Evolutionary conservation across 202 grass and related monocot genomes (phyloP).

Genomic region (Carex arenaria): DNA sequence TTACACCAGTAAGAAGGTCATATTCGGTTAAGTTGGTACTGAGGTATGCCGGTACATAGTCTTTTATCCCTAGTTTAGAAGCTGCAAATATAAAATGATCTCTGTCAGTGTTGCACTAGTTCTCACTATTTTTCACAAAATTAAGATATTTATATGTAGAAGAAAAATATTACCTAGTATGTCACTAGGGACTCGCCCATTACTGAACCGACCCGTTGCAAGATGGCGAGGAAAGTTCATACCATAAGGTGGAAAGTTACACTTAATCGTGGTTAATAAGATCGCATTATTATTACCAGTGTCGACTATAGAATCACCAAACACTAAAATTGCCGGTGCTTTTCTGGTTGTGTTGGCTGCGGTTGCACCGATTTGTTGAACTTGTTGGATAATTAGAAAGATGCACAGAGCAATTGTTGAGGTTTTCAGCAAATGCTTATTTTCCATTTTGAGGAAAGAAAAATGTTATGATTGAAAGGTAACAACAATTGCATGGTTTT

Average conservation of each 20-base stretch:
- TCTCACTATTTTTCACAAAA: not conserved
- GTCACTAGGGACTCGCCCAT: conserved; percentile 66
- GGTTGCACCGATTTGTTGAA: conserved; percentile 11
- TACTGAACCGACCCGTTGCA: conserved; percentile 83
- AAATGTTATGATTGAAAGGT: not conserved
- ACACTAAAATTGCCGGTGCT: conserved; percentile 53
- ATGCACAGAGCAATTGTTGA: not conserved
- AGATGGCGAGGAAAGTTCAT: conserved; percentile 53
- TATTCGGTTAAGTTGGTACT: conserved; percentile 47
- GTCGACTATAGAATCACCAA: conserved; percentile 83
- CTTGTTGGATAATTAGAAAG: not conserved
- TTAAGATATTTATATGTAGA: not conserved
- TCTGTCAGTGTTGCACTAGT: not conserved
- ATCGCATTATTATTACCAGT: conserved; percentile 83
- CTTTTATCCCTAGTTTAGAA: conserved; percentile 60
- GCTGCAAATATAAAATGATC: conserved; percentile 33
- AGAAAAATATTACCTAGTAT: conserved; percentile 49
- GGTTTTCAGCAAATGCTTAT: not conserved
- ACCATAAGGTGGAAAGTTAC: conserved; percentile 73
- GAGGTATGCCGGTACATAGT: conserved; percentile 72
- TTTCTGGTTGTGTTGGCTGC: not conserved
- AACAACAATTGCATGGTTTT: conserved; percentile 1
- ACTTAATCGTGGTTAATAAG: conserved; percentile 28
- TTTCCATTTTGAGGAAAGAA: conserved; percentile 2
- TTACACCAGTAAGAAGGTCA: conserved; percentile 89